These are phyloP conservation scores for Rhizoclosmatium sp. DNA, from an alignment of 192 early-diverging fungal genomes.

Conservation along the genomic window DNA sequence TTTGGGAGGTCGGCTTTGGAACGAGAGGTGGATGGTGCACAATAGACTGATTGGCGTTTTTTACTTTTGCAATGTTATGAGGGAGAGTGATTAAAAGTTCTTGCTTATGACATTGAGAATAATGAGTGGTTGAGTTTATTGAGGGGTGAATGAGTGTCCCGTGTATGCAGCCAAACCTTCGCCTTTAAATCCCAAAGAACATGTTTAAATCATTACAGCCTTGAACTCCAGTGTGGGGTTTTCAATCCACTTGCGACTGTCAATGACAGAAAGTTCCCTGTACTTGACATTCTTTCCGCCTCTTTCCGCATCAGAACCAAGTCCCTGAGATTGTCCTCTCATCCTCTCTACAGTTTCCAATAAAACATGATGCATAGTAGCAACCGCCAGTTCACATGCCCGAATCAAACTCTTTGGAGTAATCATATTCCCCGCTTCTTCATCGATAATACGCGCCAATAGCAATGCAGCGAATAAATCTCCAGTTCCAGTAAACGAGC, in stretches of 20 bases:
- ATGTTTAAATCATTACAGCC: constrained; percentile 28
- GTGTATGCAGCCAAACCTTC: too few relatives aligned
- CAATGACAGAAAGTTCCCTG: constrained; percentile 78
- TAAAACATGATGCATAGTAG: constrained; percentile 76
- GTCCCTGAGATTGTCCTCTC: constrained; percentile 11
- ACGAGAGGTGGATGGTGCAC: constrained; percentile 26
- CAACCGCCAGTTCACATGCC: constrained; percentile 74
- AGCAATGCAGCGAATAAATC: constrained; percentile 85
- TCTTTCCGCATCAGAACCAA: constrained; percentile 32
- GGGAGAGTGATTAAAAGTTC: too few relatives aligned
- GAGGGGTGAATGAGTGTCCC: too few relatives aligned
- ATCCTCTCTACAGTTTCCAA: constrained; percentile 64
- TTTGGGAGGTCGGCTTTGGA: constrained; percentile 43
- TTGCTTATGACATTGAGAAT: too few relatives aligned
- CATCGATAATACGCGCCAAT: constrained; percentile 62
- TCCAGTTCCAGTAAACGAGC: constrained; percentile 91
- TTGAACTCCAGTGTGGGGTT: constrained; percentile 49
- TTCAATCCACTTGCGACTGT: constrained; percentile 69
- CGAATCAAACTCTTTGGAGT: constrained; percentile 28
- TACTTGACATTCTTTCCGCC: constrained; percentile 54
- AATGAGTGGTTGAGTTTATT: too few relatives aligned
- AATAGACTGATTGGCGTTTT: not conserved
- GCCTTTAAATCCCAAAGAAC: too few relatives aligned
- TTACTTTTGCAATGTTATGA: too few relatives aligned
- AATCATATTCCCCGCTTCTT: constrained; percentile 6